Conservation (phyloP, 805 yeast species). For the Saccharomyces paradoxus region DNA sequence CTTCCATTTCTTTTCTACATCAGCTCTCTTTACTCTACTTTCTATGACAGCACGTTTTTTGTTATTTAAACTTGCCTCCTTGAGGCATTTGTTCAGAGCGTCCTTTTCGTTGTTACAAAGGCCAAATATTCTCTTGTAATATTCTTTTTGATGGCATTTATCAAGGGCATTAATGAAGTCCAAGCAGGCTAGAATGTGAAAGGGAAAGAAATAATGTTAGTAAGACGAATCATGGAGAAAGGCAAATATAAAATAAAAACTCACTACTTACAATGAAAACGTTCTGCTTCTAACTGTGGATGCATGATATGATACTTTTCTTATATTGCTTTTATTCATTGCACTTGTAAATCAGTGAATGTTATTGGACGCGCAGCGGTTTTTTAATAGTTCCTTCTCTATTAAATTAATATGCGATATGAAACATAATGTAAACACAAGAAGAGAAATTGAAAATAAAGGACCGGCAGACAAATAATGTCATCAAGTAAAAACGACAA, state of each 20-base stretch:
- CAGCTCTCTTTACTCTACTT: conserved; percentile 49
- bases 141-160: conserved; percentile 72
- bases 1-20: conserved; percentile 49
- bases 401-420: neutral
- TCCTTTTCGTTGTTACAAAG: conserved; percentile 78
- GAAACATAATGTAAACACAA: neutral
- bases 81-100: conserved; percentile 70
- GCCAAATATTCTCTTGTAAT: conserved; percentile 65
- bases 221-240: conserved; percentile 1
- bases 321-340: neutral
- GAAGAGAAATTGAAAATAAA: neutral
- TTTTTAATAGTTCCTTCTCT: neutral
- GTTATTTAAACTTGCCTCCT: conserved; percentile 59
- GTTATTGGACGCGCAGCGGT: neutral
- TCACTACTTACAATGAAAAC: conserved; percentile 36
- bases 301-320: conserved; percentile 33
- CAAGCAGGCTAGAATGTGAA: conserved; percentile 47
- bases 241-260: neutral
- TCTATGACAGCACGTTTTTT: conserved; percentile 46
- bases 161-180: conserved; percentile 81
- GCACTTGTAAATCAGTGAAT: neutral
- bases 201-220: conserved; percentile 4
- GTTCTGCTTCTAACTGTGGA: conserved; percentile 45
- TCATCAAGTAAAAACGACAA: neutral
- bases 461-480: neutral